Conservation (phyloP, 192 early-diverging fungal genomes). For the Spinellus fusiger region DNA sequence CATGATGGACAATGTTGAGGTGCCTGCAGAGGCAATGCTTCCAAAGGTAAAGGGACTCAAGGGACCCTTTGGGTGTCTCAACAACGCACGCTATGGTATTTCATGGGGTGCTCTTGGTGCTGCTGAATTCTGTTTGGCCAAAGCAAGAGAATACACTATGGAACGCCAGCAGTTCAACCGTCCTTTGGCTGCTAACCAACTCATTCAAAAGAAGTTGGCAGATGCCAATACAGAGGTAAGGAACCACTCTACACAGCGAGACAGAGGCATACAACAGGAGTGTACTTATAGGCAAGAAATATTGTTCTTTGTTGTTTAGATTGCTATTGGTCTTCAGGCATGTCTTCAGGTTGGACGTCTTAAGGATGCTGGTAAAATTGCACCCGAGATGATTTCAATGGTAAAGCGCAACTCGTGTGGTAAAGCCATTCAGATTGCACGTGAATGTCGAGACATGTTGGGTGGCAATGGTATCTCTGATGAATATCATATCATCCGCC, state of each 20-base stretch:
- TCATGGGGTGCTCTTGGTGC: slow-evolving; percentile 95
- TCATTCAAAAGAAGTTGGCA: slow-evolving; percentile 96
- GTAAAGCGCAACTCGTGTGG: slow-evolving; percentile 95
- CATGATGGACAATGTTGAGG: slow-evolving; percentile 96
- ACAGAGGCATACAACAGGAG: slow-evolving; percentile 53
- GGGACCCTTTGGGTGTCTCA: slow-evolving; percentile 96
- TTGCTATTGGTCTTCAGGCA: slow-evolving; percentile 82
- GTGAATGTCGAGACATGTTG: slow-evolving; percentile 84
- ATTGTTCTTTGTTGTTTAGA: slow-evolving; percentile 33
- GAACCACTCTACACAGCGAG: slow-evolving; percentile 14
- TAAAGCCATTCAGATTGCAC: slow-evolving; percentile 90
- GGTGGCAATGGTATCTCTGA: slow-evolving; percentile 95
- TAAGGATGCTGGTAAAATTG: slow-evolving; percentile 81
- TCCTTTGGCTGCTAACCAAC: slow-evolving; percentile 87
- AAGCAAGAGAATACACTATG: slow-evolving; percentile 87
- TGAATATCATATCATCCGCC: slow-evolving; percentile 95
- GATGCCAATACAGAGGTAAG: slow-evolving; percentile 91
- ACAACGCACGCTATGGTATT: slow-evolving; percentile 96
- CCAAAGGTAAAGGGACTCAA: slow-evolving; percentile 86
- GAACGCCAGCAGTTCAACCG: slow-evolving; percentile 90
- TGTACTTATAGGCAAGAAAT: neutral
- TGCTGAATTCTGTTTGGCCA: slow-evolving; percentile 83
- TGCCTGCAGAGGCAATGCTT: slow-evolving; percentile 86
- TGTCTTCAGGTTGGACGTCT: slow-evolving; percentile 88
- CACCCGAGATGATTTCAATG: slow-evolving; percentile 92